Percentiles rank a stretch among this genome's conserved stretches.
These are phyloP conservation scores for Pichia kudriavzevii DNA, from an alignment of 1,139 yeast genomes.

Conservation along the genomic window DNA sequence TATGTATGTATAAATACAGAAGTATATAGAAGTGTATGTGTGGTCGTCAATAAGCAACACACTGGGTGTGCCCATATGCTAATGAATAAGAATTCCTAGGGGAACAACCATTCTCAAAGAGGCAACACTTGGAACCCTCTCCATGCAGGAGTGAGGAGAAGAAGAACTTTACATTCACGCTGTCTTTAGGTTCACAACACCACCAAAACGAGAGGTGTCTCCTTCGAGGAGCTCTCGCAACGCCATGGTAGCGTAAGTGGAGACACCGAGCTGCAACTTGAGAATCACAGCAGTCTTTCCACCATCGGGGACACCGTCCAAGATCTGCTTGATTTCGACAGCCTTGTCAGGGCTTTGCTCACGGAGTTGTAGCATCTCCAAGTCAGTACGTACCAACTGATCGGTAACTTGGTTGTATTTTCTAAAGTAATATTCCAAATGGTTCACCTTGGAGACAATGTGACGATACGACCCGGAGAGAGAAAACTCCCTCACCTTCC, in stretches of 20 bases:
- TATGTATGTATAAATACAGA: no score
- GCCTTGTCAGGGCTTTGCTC: slow-evolving; percentile 23
- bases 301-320: slow-evolving; percentile 37
- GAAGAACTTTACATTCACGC: slow-evolving; percentile 2
- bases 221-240: slow-evolving; percentile 58
- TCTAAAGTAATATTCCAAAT: slow-evolving; percentile 56
- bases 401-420: slow-evolving; percentile 56
- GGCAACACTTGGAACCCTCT: neutral
- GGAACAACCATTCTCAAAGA: neutral
- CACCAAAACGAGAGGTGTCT: slow-evolving; percentile 25
- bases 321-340: slow-evolving; percentile 28
- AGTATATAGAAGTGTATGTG: no score
- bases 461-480: slow-evolving; percentile 85
- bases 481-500: slow-evolving; percentile 83
- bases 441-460: slow-evolving; percentile 59
- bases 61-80: no score
- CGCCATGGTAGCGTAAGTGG: slow-evolving; percentile 98
- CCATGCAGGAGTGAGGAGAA: neutral
- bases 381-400: slow-evolving; percentile 74
- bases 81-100: neutral
- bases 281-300: slow-evolving; percentile 63
- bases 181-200: slow-evolving; percentile 18
- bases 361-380: slow-evolving; percentile 49
- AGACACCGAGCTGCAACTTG: slow-evolving; percentile 70
- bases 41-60: no score